phyloP scores from a whole-genome alignment of 2,329 filamentous ascomycete genomes.

The Calonectria honghensis region DNA sequence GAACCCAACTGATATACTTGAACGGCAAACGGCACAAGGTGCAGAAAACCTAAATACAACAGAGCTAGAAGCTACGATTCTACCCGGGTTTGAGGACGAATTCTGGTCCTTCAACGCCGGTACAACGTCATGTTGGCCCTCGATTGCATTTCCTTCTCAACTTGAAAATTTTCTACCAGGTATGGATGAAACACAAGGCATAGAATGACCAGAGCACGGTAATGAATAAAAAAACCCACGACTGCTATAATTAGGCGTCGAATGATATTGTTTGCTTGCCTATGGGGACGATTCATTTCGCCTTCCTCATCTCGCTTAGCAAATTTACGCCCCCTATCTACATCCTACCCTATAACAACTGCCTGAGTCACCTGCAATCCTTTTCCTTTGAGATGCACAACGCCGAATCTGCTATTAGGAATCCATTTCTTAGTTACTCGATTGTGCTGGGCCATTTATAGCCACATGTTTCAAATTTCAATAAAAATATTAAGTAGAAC shows the following conservation, averaged over 20 bases:
- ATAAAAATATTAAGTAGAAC: too few relatives aligned
- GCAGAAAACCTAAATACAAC: background rate
- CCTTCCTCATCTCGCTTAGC: too few relatives aligned
- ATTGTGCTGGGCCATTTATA: background rate
- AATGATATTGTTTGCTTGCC: background rate
- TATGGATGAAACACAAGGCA: background rate
- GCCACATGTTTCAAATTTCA: too few relatives aligned
- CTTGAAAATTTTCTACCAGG: background rate
- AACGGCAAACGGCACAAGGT: background rate
- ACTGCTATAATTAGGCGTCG: background rate
- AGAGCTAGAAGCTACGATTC: background rate
- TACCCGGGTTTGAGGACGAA: background rate
- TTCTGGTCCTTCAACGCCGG: background rate
- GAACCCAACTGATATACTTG: background rate
- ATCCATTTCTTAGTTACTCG: too few relatives aligned
- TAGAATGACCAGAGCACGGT: background rate
- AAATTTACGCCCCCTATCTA: too few relatives aligned
- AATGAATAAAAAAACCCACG: background rate
- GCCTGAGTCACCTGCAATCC: too few relatives aligned
- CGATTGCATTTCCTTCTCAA: background rate
- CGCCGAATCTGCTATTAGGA: too few relatives aligned
- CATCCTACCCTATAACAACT: too few relatives aligned
- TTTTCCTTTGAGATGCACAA: too few relatives aligned
- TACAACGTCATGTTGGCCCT: background rate
- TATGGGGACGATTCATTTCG: too few relatives aligned